Conservation (phyloP, 495 filamentous ascomycete species). For the Neurospora sp. region DNA sequence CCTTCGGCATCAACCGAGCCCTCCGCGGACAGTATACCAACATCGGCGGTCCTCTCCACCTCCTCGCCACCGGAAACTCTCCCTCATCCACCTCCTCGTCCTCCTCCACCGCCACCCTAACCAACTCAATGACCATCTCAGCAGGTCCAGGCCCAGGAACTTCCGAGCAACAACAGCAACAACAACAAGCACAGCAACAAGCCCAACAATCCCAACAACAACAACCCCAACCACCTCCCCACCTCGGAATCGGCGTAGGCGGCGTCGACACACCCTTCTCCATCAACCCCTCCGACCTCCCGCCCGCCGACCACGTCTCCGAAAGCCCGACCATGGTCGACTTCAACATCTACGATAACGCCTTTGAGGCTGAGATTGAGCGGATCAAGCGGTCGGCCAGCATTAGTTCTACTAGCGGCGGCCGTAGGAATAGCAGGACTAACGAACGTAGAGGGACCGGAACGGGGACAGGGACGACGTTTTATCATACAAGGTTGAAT, state of each 20-base stretch:
- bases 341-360: constrained; percentile 77
- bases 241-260: constrained; percentile 65
- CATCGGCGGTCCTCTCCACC: constrained; percentile 24
- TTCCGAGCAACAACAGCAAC: neutral
- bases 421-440: neutral
- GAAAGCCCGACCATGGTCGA: constrained; percentile 75
- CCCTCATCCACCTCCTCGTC: neutral
- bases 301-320: constrained; percentile 47
- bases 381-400: constrained; percentile 43
- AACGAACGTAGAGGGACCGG: neutral
- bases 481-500: constrained; percentile 8
- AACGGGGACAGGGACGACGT: neutral
- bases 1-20: constrained; percentile 7
- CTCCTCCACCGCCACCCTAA: neutral
- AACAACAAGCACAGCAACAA: neutral
- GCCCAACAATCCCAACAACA: neutral
- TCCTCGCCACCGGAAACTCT: constrained; percentile 55
- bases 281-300: neutral
- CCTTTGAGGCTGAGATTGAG: constrained; percentile 72
- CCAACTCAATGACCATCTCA: neutral
- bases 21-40: neutral
- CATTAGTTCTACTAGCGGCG: neutral
- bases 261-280: constrained; percentile 28
- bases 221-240: constrained; percentile 32
- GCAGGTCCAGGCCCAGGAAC: neutral